These are phyloP conservation scores for Bjerkandera adusta DNA, from an alignment of 1,284 basidiomycete genomes.

Conservation along the genomic window DNA sequence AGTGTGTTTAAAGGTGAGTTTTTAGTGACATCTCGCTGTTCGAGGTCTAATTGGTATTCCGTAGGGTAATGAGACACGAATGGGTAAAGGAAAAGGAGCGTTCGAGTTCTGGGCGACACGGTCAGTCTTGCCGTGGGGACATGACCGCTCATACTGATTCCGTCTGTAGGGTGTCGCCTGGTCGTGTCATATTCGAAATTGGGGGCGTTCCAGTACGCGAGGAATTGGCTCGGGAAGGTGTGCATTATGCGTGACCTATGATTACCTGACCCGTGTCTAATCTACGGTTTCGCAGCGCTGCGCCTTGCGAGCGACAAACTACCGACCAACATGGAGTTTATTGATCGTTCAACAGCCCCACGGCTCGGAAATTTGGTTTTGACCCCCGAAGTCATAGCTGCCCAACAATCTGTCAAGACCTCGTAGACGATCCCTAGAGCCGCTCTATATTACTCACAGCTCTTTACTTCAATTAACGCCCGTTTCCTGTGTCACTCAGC, in stretches of 20 bases:
- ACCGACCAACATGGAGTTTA: conserved; percentile 89
- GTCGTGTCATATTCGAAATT: conserved; percentile 93
- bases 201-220: conserved; percentile 89
- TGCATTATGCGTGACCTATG: conserved; percentile 9
- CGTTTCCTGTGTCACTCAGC: too few species aligned
- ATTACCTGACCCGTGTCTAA: too few species aligned
- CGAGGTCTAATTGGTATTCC: not conserved
- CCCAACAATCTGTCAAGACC: not conserved
- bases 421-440: not conserved
- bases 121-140: conserved; percentile 40
- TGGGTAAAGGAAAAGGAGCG: conserved; percentile 98
- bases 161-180: conserved; percentile 74
- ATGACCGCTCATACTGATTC: conserved; percentile 4
- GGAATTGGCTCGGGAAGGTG: conserved; percentile 92
- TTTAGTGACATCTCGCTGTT: not conserved
- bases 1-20: conserved; percentile 88
- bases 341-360: conserved; percentile 68
- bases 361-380: conserved; percentile 76
- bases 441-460: too few species aligned
- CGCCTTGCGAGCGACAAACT: conserved; percentile 90
- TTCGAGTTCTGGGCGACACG: conserved; percentile 98
- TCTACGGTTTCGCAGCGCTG: conserved; percentile 58
- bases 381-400: conserved; percentile 31
- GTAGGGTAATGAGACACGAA: conserved; percentile 97
- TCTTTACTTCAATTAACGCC: too few species aligned